A percentile compares a stretch with the other conserved stretches of the same genome.
These are phyloP conservation scores for Nicotiana attenuata DNA, from an alignment of 257 asterid species.

Conservation along the genomic window DNA sequence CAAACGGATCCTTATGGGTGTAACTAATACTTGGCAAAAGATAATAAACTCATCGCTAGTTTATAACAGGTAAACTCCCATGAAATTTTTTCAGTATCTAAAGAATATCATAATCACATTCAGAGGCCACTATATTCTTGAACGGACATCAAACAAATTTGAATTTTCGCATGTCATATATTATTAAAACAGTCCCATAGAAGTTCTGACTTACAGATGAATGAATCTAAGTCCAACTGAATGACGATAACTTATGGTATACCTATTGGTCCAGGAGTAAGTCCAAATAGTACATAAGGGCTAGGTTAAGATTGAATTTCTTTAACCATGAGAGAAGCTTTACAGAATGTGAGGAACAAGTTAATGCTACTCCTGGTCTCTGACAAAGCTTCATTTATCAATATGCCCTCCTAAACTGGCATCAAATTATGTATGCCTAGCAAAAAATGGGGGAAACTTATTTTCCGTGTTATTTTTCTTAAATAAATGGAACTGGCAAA, in stretches of 20 bases:
- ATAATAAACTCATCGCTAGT: not conserved
- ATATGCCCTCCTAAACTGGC: constrained; percentile 21
- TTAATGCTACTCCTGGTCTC: not conserved
- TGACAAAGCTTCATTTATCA: not conserved
- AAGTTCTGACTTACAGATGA: not conserved
- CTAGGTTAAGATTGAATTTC: not conserved
- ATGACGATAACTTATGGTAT: not conserved
- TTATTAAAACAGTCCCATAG: not conserved
- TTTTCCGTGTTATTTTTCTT: constrained; percentile 15
- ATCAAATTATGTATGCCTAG: constrained; percentile 22
- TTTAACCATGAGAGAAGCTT: not conserved
- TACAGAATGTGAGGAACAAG: constrained; percentile 5
- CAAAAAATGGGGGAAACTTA: constrained; percentile 12
- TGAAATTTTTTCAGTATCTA: not conserved
- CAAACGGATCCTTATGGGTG: not conserved
- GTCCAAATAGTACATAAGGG: not conserved
- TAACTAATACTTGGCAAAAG: not conserved
- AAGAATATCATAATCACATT: not conserved
- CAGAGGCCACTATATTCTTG: not conserved
- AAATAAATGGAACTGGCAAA: constrained; percentile 4
- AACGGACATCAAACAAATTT: not conserved
- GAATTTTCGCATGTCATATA: not conserved
- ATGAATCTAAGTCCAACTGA: not conserved
- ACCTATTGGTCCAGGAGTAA: not conserved
- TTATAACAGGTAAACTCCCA: not conserved